phyloP scores from a whole-genome alignment of 1,284 basidiomycete genomes.

The Ustilago hordei region DNA sequence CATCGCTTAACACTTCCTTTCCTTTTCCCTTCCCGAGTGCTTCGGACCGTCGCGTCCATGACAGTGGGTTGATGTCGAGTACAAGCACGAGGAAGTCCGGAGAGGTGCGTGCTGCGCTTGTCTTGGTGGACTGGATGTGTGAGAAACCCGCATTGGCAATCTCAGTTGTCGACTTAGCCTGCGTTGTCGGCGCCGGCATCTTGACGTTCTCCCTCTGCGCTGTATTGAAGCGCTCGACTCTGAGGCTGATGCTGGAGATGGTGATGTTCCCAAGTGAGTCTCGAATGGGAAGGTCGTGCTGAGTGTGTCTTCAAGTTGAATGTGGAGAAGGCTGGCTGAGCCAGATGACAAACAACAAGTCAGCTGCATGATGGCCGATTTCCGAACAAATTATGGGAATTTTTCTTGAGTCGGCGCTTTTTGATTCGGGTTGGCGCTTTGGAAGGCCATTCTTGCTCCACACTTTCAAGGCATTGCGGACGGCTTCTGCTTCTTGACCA shows the following conservation, averaged over 20 bases:
- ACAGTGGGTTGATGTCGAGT: conserved; percentile 61
- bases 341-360: conserved; percentile 6
- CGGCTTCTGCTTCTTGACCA: neutral
- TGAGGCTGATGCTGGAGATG: neutral
- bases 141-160: conserved; percentile 50
- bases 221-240: neutral
- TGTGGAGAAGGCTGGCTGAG: conserved; percentile 10
- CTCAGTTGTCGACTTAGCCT: conserved; percentile 45
- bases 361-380: conserved; percentile 12
- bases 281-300: neutral
- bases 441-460: conserved; percentile 8
- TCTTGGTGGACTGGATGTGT: conserved; percentile 39
- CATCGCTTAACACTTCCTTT: conserved; percentile 17
- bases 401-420: conserved; percentile 4
- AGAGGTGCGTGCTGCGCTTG: conserved; percentile 22
- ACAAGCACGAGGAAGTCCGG: conserved; percentile 66
- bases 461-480: neutral
- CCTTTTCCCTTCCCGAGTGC: conserved; percentile 23
- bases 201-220: neutral
- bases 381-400: conserved; percentile 9
- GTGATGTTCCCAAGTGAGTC: neutral
- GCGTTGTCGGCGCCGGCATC: conserved; percentile 38
- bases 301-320: conserved; percentile 2
- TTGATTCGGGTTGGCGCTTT: conserved; percentile 9
- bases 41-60: conserved; percentile 52